Evolutionary conservation across 495 filamentous ascomycete genomes (phyloP).

Genomic region (Collariella sp.): DNA sequence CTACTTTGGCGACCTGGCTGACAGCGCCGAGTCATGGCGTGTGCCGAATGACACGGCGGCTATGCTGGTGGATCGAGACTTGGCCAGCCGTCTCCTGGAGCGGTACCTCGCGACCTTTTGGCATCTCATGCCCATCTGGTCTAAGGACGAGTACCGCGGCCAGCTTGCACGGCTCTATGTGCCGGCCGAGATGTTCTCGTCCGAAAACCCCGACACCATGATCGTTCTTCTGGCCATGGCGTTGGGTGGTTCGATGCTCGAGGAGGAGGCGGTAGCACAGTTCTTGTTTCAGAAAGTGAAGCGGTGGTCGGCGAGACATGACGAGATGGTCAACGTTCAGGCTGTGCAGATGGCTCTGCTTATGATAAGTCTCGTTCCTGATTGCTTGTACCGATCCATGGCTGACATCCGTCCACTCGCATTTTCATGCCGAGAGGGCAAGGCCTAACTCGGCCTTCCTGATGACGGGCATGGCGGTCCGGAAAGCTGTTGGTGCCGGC

Average conservation of each 20-base stretch:
- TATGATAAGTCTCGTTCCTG: neutral
- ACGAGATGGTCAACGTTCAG: slow-evolving; percentile 3
- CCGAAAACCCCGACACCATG: neutral
- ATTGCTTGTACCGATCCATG: neutral
- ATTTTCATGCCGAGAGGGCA: neutral
- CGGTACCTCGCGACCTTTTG: slow-evolving; percentile 1
- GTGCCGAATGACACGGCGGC: neutral
- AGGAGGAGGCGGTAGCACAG: neutral
- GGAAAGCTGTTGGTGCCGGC: neutral
- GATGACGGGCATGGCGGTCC: slow-evolving; percentile 1
- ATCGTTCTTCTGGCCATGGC: neutral
- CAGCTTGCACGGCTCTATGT: neutral
- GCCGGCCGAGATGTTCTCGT: neutral
- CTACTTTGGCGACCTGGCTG: slow-evolving; percentile 1
- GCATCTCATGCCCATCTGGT: neutral
- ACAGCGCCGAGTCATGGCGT: neutral
- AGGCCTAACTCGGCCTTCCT: neutral
- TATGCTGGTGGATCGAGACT: neutral
- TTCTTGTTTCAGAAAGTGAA: neutral
- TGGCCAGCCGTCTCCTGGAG: neutral
- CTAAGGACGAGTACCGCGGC: slow-evolving; percentile 2
- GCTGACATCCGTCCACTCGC: neutral
- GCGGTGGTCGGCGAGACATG: neutral
- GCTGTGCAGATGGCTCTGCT: slow-evolving; percentile 1
- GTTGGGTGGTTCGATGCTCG: neutral